A percentile compares a stretch with the other conserved stretches of the same genome.
These are phyloP conservation scores for Alternaria alternata DNA, from an alignment of 2,329 filamentous ascomycete species.

Conservation along the genomic window DNA sequence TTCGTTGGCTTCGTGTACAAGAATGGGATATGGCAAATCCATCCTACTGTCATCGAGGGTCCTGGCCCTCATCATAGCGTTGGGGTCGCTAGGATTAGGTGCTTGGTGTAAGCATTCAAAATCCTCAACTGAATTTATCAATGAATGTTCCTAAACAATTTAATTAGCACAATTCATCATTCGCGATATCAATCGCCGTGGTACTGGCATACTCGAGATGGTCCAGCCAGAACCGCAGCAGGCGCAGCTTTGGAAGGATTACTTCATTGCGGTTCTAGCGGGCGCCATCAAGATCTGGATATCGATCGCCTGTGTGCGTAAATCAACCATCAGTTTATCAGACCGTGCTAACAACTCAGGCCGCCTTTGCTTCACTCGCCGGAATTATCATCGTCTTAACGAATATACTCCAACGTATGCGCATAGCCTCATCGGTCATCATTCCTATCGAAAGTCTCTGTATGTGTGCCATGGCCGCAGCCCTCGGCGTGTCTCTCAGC, in stretches of 20 bases:
- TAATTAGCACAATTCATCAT: slow-evolving; percentile 26
- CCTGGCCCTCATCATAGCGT: slow-evolving; percentile 30
- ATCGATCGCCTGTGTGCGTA: slow-evolving; percentile 36
- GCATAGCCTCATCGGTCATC: slow-evolving; percentile 26
- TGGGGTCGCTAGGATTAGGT: slow-evolving; percentile 33
- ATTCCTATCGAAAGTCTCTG: slow-evolving; percentile 34
- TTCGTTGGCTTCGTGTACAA: slow-evolving; percentile 3
- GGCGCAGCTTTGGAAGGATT: slow-evolving; percentile 29
- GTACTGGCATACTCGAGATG: slow-evolving; percentile 22
- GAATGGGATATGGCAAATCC: slow-evolving; percentile 29
- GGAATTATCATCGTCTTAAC: slow-evolving; percentile 29
- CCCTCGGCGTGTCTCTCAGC: slow-evolving; percentile 34
- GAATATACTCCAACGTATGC: slow-evolving; percentile 21
- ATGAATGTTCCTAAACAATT: neutral
- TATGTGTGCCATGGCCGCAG: slow-evolving; percentile 32
- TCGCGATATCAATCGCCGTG: slow-evolving; percentile 33
- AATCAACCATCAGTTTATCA: neutral
- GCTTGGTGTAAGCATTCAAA: slow-evolving; percentile 32
- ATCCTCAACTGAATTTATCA: neutral
- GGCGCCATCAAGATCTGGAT: slow-evolving; percentile 34
- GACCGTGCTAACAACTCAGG: slow-evolving; percentile 24
- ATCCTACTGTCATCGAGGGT: slow-evolving; percentile 30
- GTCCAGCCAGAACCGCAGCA: slow-evolving; percentile 15
- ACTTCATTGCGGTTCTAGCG: slow-evolving; percentile 23
- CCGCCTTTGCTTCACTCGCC: slow-evolving; percentile 29